phyloP scores from a whole-genome alignment of 2,329 filamentous ascomycete genomes.

The Epichloe uncinata region DNA sequence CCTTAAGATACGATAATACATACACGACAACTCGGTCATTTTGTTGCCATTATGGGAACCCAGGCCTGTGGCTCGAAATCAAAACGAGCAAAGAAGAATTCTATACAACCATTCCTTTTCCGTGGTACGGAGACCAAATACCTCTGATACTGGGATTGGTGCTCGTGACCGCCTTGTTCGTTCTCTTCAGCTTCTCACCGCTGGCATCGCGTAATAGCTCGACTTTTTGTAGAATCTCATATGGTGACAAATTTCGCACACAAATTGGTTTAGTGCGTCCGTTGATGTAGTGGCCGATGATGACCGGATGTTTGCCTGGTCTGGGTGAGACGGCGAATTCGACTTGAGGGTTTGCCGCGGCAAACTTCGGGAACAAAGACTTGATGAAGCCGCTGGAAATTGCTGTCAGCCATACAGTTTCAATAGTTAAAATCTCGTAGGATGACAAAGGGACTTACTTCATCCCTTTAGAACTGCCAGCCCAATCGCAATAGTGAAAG shows the following conservation, averaged over 20 bases:
- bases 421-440: neutral
- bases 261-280: slow-evolving; percentile 75
- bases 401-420: neutral
- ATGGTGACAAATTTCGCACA: slow-evolving; percentile 70
- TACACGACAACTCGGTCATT: slow-evolving; percentile 9
- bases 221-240: slow-evolving; percentile 70
- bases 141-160: slow-evolving; percentile 54
- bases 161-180: slow-evolving; percentile 51
- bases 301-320: slow-evolving; percentile 77
- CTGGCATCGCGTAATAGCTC: slow-evolving; percentile 59
- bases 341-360: slow-evolving; percentile 68
- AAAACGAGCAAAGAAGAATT: neutral
- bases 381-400: slow-evolving; percentile 62
- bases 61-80: neutral
- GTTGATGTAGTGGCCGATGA: slow-evolving; percentile 88
- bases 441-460: slow-evolving; percentile 43
- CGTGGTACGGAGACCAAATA: slow-evolving; percentile 59
- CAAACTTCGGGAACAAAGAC: slow-evolving; percentile 62
- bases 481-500: slow-evolving; percentile 96
- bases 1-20: slow-evolving; percentile 15
- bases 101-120: slow-evolving; percentile 41
- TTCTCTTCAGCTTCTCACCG: slow-evolving; percentile 56
- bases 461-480: slow-evolving; percentile 87
- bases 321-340: slow-evolving; percentile 86
- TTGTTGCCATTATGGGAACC: slow-evolving; percentile 2